These are phyloP conservation scores for Solanum chmielewskii DNA, from an alignment of 257 asterid species.

Conservation along the genomic window DNA sequence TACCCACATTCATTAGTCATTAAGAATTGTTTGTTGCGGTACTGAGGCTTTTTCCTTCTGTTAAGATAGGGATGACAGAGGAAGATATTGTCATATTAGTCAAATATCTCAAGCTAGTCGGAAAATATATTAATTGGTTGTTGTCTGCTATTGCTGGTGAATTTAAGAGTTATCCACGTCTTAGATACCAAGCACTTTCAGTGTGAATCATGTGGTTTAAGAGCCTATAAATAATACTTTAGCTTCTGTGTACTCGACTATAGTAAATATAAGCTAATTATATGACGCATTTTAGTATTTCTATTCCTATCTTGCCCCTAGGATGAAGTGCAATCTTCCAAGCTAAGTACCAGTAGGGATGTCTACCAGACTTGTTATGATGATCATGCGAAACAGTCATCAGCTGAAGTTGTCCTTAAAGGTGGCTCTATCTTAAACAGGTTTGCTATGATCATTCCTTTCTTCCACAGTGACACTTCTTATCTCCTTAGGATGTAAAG, in stretches of 20 bases:
- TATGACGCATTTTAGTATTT: neutral
- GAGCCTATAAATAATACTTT: neutral
- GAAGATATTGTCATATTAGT: neutral
- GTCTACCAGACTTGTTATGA: constrained; percentile 28
- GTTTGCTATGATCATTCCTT: neutral
- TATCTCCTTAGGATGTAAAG: neutral
- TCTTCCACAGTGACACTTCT: neutral
- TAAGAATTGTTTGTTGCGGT: neutral
- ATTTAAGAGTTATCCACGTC: neutral
- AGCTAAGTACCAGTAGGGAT: constrained; percentile 24
- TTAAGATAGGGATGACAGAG: neutral
- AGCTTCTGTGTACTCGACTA: neutral
- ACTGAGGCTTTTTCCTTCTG: neutral
- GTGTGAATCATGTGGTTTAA: neutral
- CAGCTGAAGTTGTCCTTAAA: constrained; percentile 21
- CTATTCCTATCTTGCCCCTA: constrained; percentile 7
- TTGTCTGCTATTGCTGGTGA: neutral
- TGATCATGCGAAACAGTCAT: constrained; percentile 26
- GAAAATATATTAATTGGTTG: neutral
- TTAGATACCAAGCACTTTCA: neutral
- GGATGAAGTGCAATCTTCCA: constrained; percentile 47
- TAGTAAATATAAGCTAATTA: neutral
- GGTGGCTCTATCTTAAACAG: neutral
- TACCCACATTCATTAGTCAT: neutral
- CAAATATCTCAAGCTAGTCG: neutral